Evolutionary conservation across 2,329 filamentous ascomycete species (phyloP), one percentile per base, ranked within the genome.

Genomic region (Lachnellula suecica): DNA sequence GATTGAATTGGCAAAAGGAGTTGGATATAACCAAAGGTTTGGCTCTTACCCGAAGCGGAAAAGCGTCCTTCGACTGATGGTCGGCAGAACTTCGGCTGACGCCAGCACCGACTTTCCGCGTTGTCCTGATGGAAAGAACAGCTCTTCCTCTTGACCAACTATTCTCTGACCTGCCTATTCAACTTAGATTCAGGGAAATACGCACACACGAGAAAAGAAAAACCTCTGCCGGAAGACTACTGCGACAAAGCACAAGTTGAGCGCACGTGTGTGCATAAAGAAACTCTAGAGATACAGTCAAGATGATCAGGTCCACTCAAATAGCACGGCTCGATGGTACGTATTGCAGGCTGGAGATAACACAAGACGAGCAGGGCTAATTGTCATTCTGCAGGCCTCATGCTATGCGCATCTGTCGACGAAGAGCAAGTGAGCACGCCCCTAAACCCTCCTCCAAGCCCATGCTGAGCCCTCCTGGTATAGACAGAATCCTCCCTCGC

Each of bases 391-490:
- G 46, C 65, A 96, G 92, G 93, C 80, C 83, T 97, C 61, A 92
- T 96, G 80, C 83, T 99, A 62, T 93, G 91, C 68, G 93, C 93
- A 54, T 96, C 92, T 2, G 90, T 96, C 65, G 94, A 97, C 72
- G 91, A 97, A 70, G 88, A 91, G 67, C 84, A 89, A 75, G 85
- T 87, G 44, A 47, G 34, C 25, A 20, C 22, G 22, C n/a, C 38
- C 52, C 23, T 45, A 25, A 35, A 41, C 29, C 29, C 41, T 17
- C 29, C 17, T 25, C 31, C 31, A 34, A 43, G 44, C 42, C 34
- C n/a, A 46, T 29, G 20, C 49, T 58, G 48, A 58, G 42, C 37
- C 45, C 19, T 47, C 31, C 43, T 54, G 13, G 29, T 37, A 6
- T 56, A 84, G 78, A 82, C 87, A 61, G 88, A 93, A 68, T 75